Conservation (phyloP, 306 rosid genomes). For the Cucurbita ficifolia region DNA sequence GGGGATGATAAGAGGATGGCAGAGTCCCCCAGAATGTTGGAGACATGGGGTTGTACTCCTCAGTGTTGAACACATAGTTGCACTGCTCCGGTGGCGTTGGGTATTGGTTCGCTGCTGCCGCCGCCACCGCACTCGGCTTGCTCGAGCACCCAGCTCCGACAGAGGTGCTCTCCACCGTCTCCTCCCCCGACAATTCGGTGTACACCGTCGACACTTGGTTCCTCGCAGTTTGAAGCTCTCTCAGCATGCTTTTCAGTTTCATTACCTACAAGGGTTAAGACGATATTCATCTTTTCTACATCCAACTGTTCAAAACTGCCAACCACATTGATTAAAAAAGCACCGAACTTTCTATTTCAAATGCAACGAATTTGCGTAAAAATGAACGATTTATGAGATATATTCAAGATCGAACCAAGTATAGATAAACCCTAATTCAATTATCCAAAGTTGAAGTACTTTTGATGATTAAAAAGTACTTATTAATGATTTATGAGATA, state of each 20-base stretch:
- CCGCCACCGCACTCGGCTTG: neutral
- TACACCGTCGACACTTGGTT: conserved; percentile 47
- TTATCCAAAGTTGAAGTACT: no score
- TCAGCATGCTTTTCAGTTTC: conserved; percentile 56
- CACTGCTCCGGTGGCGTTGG: conserved; percentile 13
- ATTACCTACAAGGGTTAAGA: conserved; percentile 23
- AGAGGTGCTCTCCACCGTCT: conserved; percentile 80
- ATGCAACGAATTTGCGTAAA: neutral
- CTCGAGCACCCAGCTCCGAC: conserved; percentile 25
- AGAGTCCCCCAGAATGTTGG: conserved; percentile 40
- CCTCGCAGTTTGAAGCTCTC: conserved; percentile 37
- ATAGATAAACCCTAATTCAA: no score
- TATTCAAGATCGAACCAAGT: no score
- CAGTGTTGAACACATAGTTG: conserved; percentile 40
- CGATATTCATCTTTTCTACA: no score
- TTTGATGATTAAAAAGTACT: no score
- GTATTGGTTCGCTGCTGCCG: neutral
- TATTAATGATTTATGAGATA: no score
- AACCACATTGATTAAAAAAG: neutral
- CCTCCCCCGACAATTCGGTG: conserved; percentile 73
- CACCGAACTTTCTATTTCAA: neutral
- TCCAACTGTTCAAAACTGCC: no score
- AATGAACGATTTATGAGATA: no score
- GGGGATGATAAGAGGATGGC: conserved; percentile 1
- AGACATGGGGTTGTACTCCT: conserved; percentile 46